These are phyloP conservation scores for Aspergillus avenaceus DNA, from an alignment of 495 filamentous ascomycete species.

Conservation along the genomic window DNA sequence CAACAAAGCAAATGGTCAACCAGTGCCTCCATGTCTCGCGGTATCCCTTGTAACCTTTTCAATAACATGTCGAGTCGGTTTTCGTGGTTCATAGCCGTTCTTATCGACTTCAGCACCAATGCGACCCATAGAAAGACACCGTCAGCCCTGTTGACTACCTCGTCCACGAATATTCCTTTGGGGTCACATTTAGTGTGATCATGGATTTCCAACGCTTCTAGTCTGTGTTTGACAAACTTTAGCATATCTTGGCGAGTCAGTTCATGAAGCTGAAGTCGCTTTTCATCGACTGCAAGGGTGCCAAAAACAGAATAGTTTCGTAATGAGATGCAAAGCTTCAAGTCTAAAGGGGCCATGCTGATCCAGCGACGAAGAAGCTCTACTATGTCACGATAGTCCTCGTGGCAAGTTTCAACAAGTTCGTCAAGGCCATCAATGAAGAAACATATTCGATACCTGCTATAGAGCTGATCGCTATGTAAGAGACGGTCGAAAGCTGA, in stretches of 20 bases:
- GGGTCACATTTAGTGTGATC: constrained; percentile 24
- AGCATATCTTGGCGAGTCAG: constrained; percentile 11
- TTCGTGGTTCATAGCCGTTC: not conserved
- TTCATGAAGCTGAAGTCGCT: not conserved
- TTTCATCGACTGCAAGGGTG: not conserved
- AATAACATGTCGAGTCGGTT: not conserved
- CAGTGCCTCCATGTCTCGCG: not conserved
- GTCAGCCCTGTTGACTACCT: constrained; percentile 25
- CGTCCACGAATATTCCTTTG: constrained; percentile 1
- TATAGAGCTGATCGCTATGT: not conserved
- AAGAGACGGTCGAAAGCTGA: constrained; percentile 9
- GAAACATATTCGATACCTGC: constrained; percentile 29
- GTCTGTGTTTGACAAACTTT: not conserved
- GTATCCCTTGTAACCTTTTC: not conserved
- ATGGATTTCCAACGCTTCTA: constrained; percentile 8
- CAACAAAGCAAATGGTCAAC: not conserved
- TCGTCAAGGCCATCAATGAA: constrained; percentile 50
- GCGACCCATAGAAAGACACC: constrained; percentile 42
- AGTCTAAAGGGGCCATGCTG: constrained; percentile 5
- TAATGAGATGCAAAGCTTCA: not conserved
- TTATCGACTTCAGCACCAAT: not conserved
- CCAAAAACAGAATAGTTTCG: not conserved
- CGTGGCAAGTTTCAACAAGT: constrained; percentile 7
- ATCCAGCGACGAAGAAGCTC: not conserved
- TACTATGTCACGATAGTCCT: constrained; percentile 12